These are phyloP conservation scores for Apiospora hydei DNA, from an alignment of 2,329 filamentous ascomycete genomes.

Conservation along the genomic window DNA sequence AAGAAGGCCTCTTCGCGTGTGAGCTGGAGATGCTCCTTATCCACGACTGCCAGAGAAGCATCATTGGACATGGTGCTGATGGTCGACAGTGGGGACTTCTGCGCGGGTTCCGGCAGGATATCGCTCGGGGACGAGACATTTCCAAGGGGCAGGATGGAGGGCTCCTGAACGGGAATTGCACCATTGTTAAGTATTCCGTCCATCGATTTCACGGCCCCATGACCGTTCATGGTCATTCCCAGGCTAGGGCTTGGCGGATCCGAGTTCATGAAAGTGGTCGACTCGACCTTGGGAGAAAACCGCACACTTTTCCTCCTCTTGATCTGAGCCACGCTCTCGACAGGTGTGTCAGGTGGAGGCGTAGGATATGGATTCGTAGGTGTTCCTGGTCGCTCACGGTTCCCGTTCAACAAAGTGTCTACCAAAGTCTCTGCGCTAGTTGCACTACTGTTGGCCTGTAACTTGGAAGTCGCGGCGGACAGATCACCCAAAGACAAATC, in stretches of 20 bases:
- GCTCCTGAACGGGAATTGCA: background rate
- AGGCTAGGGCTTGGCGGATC: constrained; percentile 60
- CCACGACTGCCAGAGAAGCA: constrained; percentile 36
- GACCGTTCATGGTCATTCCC: constrained; percentile 34
- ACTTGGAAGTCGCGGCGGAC: background rate
- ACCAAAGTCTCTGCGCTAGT: constrained; percentile 27
- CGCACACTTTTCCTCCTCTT: constrained; percentile 70
- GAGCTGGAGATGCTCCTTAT: constrained; percentile 88
- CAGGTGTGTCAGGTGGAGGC: constrained; percentile 28
- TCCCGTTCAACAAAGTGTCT: constrained; percentile 26
- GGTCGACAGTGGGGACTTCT: constrained; percentile 20
- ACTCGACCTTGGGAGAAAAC: constrained; percentile 73
- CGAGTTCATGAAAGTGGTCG: constrained; percentile 63
- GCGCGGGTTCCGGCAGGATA: constrained; percentile 10
- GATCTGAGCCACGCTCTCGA: constrained; percentile 28
- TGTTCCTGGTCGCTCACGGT: background rate
- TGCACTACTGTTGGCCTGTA: constrained; percentile 22
- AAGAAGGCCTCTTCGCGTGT: constrained; percentile 93
- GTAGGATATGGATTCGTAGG: constrained; percentile 3
- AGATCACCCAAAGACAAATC: background rate
- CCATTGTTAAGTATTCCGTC: constrained; percentile 31
- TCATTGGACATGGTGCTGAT: constrained; percentile 27
- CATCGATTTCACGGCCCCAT: constrained; percentile 29
- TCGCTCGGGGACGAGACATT: background rate
- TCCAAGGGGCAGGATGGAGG: constrained; percentile 5